phyloP scores from a whole-genome alignment of 208 protist species.

The Naegleria lovaniensis region DNA sequence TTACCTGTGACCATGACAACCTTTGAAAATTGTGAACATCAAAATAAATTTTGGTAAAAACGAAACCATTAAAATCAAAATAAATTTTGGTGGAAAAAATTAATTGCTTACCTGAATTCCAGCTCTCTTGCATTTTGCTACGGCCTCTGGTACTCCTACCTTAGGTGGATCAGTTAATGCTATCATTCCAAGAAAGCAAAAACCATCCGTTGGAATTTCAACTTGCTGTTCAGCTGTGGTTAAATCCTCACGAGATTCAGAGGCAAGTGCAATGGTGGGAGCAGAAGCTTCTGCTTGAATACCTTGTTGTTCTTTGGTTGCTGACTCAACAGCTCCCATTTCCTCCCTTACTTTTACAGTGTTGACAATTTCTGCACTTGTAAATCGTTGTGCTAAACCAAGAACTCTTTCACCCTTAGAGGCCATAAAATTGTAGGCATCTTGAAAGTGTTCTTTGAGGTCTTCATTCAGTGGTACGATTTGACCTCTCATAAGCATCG shows the following conservation, averaged over 20 bases:
- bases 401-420: slow-evolving; percentile 57
- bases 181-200: slow-evolving; percentile 69
- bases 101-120: background rate
- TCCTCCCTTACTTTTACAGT: background rate
- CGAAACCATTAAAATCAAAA: no score
- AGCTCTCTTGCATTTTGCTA: slow-evolving; percentile 31
- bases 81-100: no score
- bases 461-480: slow-evolving; percentile 29
- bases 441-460: slow-evolving; percentile 27
- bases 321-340: background rate
- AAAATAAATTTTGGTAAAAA: no score
- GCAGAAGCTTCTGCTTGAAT: background rate
- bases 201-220: slow-evolving; percentile 19
- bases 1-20: slow-evolving; percentile 86
- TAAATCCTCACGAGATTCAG: background rate
- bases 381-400: slow-evolving; percentile 42
- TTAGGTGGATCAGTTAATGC: slow-evolving; percentile 75
- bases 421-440: slow-evolving; percentile 42
- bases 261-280: background rate
- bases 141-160: slow-evolving; percentile 54
- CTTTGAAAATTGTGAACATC: no score
- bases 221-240: no score
- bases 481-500: background rate
- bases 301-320: background rate
- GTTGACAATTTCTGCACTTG: background rate